Evolutionary conservation across 306 rosid genomes (phyloP), one percentile per base, ranked within the genome.

Genomic region (Quercus agrifolia): DNA sequence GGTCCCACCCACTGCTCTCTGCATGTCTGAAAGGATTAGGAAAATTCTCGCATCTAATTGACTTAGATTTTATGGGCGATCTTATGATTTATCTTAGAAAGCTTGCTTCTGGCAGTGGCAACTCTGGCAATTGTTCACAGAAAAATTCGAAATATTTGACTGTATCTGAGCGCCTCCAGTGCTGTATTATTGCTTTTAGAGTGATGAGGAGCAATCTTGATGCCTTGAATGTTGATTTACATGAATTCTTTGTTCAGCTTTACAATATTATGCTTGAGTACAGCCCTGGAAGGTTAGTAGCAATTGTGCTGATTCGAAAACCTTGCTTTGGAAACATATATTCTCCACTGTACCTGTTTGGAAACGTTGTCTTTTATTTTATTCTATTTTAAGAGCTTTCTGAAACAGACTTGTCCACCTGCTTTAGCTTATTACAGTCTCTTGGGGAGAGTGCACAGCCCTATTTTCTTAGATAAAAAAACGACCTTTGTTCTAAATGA

Each of bases 181-280:
- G 99, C 83, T 96, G 97, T 88, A 89, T 96, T 59, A 93, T 96
- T 82, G 98, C 98, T 69, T 96, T 93, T 81, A 96, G 87, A 91
- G 96, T 96, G 83, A 93, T 91, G 98, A 90, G 83, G 88, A 91
- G 78, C 88, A 96, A 96, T 85, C 99, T 93, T 58, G 97, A 91
- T 74, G 98, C 99, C 67, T 79, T 93, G 90, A 93, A 91, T 80
- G 93, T 96, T 87, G 99, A 96, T 88, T 84, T 93, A 56, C 98
- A 93, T 58, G 98, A 93, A 87, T 96, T 91, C 78, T 90, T 86
- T 28, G 86, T 96, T 81, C 92, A 96, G 87, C 92, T 96, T 71
- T 96, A 96, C 93, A 93, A 91, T 90, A 87, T 93, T 77, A 51
- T 96, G 75, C 89, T 91, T 55, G 99, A 93, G 82, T 93, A 96